Percentiles rank a stretch among this genome's conserved stretches.
Evolutionary conservation across 2,329 filamentous ascomycete genomes (phyloP).

Genomic region (Diaporthe ilicicola): DNA sequence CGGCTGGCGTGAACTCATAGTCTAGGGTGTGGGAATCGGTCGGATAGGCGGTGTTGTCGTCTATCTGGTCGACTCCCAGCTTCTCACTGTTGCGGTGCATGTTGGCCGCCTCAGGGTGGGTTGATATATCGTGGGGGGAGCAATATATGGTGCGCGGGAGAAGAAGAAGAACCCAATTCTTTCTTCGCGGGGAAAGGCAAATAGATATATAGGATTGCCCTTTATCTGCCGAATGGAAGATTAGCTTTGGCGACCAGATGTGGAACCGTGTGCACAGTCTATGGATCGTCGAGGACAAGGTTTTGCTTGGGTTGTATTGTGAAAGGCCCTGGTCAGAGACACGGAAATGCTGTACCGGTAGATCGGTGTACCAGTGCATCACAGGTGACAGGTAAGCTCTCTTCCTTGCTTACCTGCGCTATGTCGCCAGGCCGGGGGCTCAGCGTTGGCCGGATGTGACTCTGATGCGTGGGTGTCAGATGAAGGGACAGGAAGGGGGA

Average conservation of each 20-base stretch:
- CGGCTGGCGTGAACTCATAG: slow-evolving; percentile 62
- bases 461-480: not conserved
- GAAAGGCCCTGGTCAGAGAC: not conserved
- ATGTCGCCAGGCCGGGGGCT: not conserved
- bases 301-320: not conserved
- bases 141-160: not conserved
- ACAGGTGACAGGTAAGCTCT: not conserved
- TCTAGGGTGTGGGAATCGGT: slow-evolving; percentile 40
- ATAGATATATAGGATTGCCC: not conserved
- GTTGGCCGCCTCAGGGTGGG: not conserved
- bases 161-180: not conserved
- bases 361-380: not conserved
- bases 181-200: not conserved
- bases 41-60: slow-evolving; percentile 34
- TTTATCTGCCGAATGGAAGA: slow-evolving; percentile 1
- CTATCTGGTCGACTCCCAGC: slow-evolving; percentile 13
- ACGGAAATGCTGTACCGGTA: not conserved
- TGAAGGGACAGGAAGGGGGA: not conserved
- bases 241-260: slow-evolving; percentile 4
- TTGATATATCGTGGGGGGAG: not conserved
- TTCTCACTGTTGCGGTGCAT: slow-evolving; percentile 43
- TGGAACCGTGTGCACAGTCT: not conserved
- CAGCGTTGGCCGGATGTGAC: not conserved
- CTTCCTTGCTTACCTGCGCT: not conserved
- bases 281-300: not conserved